Evolutionary conservation across 441 rosid species (phyloP).

Genomic region (Pelargonium myrrhifolium): DNA sequence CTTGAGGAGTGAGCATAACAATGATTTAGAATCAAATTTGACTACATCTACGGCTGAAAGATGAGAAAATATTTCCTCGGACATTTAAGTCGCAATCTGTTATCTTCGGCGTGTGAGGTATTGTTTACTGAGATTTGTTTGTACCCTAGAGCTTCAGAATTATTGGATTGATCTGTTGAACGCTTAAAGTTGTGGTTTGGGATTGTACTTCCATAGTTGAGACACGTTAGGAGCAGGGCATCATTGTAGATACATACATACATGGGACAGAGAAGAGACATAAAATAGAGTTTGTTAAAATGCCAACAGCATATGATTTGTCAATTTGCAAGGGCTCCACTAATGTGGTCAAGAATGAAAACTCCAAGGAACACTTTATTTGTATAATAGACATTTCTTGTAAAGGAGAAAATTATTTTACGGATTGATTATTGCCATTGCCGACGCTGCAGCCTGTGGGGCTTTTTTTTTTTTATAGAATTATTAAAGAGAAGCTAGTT

Average conservation of each 20-base stretch:
- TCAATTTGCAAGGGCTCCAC: too few species aligned
- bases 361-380: too few species aligned
- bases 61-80: constrained; percentile 21
- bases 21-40: constrained; percentile 42
- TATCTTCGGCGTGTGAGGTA: constrained; percentile 25
- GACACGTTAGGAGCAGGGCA: background rate
- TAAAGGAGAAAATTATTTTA: too few species aligned
- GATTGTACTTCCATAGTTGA: background rate
- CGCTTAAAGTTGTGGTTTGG: background rate
- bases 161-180: background rate
- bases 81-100: constrained; percentile 1
- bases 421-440: too few species aligned
- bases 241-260: constrained; percentile 1
- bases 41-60: constrained; percentile 34
- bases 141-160: background rate
- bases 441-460: too few species aligned
- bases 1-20: constrained; percentile 36
- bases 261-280: background rate
- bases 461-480: too few species aligned
- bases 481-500: too few species aligned
- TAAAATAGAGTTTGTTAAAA: background rate
- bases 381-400: too few species aligned
- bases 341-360: too few species aligned
- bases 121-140: constrained; percentile 13
- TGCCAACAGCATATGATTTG: too few species aligned